Evolutionary conservation across 257 asterid genomes (phyloP).

Genomic region (Plectranthus barbatus): DNA sequence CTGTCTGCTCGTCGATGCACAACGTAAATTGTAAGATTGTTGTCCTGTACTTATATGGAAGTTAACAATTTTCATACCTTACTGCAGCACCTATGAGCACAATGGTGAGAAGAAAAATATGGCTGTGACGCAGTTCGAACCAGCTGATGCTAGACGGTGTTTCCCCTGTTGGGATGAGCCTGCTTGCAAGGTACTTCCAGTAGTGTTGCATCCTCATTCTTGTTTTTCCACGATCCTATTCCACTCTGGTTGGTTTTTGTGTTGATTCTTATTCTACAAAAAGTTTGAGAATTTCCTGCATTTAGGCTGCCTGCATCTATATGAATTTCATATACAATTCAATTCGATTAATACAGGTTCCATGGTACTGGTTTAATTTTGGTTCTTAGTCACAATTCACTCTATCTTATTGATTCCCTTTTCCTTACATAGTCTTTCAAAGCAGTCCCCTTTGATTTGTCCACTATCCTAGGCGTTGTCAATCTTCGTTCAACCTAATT

Average conservation of each 20-base stretch:
- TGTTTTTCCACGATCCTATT: not conserved
- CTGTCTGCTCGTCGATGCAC: slow-evolving; percentile 1
- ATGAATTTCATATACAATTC: not conserved
- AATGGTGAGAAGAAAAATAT: slow-evolving; percentile 82
- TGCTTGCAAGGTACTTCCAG: slow-evolving; percentile 64
- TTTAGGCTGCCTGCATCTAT: not conserved
- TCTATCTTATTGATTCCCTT: not conserved
- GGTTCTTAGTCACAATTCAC: not conserved
- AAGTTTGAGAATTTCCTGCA: not conserved
- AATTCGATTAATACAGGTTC: not conserved
- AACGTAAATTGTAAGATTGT: not conserved
- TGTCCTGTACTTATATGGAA: not conserved
- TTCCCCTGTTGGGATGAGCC: slow-evolving; percentile 99
- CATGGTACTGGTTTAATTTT: not conserved
- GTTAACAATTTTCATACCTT: slow-evolving; percentile 12
- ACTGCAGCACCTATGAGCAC: slow-evolving; percentile 66
- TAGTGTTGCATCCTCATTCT: not conserved
- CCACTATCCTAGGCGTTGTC: not conserved
- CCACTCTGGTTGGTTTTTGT: not conserved
- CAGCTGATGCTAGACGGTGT: slow-evolving; percentile 98
- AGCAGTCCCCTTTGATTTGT: not conserved
- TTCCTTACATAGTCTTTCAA: not conserved
- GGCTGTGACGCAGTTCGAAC: slow-evolving; percentile 97
- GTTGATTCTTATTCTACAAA: not conserved
- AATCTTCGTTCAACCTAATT: not conserved